These are phyloP conservation scores for Rhytidhysteron rufulum DNA, from an alignment of 2,329 filamentous ascomycete species.

Conservation along the genomic window DNA sequence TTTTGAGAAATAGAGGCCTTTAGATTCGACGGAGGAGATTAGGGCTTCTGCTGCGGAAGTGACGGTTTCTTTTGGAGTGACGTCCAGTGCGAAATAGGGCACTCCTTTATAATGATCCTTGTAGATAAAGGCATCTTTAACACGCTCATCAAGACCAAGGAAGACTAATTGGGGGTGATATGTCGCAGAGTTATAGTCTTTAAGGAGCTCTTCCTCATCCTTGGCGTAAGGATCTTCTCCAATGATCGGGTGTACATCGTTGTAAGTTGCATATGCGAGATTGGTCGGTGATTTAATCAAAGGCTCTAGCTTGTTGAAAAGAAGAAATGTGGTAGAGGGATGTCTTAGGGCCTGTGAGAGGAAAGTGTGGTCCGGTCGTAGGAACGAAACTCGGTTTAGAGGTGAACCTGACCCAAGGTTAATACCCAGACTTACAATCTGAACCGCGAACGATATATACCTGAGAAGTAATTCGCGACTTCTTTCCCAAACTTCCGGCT, in stretches of 20 bases:
- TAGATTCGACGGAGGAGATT: constrained; percentile 56
- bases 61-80: constrained; percentile 67
- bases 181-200: constrained; percentile 67
- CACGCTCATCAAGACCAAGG: constrained; percentile 72
- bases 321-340: constrained; percentile 66
- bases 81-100: constrained; percentile 86
- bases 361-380: constrained; percentile 68
- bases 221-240: constrained; percentile 67
- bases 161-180: constrained; percentile 74
- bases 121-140: constrained; percentile 54
- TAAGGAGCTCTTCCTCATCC: constrained; percentile 69
- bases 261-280: constrained; percentile 65
- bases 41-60: constrained; percentile 61
- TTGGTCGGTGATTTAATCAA: constrained; percentile 59
- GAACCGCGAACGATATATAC: no score
- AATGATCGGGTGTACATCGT: constrained; percentile 67
- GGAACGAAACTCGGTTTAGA: constrained; percentile 75
- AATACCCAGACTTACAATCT: no score
- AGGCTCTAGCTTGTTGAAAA: constrained; percentile 75
- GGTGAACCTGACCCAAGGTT: constrained; percentile 53
- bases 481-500: constrained; percentile 75
- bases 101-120: constrained; percentile 68
- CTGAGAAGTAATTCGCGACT: constrained; percentile 77
- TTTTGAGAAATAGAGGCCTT: constrained; percentile 62
- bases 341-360: constrained; percentile 64